A percentile compares a stretch with the other conserved stretches of the same genome.
phyloP scores from a whole-genome alignment of 352 stramenopile genomes.

The Pythium phragmiticola region DNA sequence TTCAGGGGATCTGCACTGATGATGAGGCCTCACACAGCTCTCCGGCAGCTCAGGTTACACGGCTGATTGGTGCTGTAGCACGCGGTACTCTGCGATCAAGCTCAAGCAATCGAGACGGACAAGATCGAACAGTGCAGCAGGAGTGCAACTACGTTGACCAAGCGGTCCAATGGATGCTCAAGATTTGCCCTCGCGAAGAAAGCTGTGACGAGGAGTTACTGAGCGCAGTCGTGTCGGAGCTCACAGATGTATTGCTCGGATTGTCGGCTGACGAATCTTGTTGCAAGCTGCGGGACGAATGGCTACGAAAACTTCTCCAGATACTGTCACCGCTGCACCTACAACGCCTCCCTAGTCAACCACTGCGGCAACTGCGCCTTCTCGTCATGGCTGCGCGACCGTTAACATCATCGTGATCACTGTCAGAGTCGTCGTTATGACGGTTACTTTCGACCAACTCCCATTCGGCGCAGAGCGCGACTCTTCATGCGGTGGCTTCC shows the following conservation, averaged over 20 bases:
- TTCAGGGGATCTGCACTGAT: not conserved
- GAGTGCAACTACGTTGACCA: not conserved
- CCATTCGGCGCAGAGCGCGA: too few relatives aligned
- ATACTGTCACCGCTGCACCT: constrained; percentile 15
- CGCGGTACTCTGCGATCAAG: constrained; percentile 7
- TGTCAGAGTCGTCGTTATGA: too few relatives aligned
- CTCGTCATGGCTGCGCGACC: constrained; percentile 14
- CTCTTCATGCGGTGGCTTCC: too few relatives aligned
- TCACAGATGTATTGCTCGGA: constrained; percentile 1
- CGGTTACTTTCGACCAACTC: too few relatives aligned
- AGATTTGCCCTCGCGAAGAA: not conserved
- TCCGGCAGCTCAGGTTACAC: not conserved
- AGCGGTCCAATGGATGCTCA: constrained; percentile 19
- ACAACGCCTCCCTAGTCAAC: not conserved
- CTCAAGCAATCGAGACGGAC: not conserved
- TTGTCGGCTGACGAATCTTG: not conserved
- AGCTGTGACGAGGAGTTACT: not conserved
- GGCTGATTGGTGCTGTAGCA: constrained; percentile 2
- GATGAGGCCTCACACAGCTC: not conserved
- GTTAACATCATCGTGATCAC: not conserved
- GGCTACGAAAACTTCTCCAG: constrained; percentile 19
- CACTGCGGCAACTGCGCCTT: constrained; percentile 20
- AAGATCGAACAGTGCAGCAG: not conserved
- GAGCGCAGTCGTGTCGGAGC: not conserved
- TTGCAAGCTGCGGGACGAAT: constrained; percentile 12